Conservation (phyloP, 2,329 filamentous ascomycete genomes). For the Trichoderma koningii region DNA sequence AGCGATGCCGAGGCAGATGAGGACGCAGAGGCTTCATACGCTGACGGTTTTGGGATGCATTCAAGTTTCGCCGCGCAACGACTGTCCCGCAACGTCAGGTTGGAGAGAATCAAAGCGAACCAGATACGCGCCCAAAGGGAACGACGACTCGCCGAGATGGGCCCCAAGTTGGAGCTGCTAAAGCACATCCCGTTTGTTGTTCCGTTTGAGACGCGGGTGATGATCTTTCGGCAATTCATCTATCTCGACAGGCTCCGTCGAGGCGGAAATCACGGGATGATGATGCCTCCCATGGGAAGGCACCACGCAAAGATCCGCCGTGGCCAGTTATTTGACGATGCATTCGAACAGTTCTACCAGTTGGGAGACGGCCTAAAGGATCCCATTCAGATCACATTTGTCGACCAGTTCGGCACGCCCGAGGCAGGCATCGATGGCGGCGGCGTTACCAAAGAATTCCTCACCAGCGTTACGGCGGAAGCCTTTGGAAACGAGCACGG, state of each 20-base stretch:
- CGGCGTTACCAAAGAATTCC: conserved; percentile 95
- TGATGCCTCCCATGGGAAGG: conserved; percentile 46
- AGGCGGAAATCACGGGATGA: conserved; percentile 29
- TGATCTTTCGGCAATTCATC: conserved; percentile 94
- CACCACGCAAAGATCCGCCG: conserved; percentile 81
- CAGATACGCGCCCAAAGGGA: conserved; percentile 68
- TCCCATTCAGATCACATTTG: conserved; percentile 93
- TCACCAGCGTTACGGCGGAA: conserved; percentile 83
- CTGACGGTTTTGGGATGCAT: conserved; percentile 34
- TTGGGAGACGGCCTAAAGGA: conserved; percentile 86
- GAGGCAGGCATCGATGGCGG: conserved; percentile 97
- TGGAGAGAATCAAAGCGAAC: conserved; percentile 64
- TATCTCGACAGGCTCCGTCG: conserved; percentile 59
- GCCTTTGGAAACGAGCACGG: conserved; percentile 66
- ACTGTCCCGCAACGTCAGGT: conserved; percentile 62
- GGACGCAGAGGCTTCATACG: conserved; percentile 40
- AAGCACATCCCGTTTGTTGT: conserved; percentile 98
- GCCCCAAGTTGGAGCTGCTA: conserved; percentile 84
- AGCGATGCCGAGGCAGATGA: conserved; percentile 35
- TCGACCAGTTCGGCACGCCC: conserved; percentile 81
- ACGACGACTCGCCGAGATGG: conserved; percentile 74
- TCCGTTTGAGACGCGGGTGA: conserved; percentile 85
- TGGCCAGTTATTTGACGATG: conserved; percentile 80
- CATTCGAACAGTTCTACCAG: conserved; percentile 77
- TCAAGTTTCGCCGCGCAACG: conserved; percentile 55